Percentiles rank a stretch among this genome's conserved stretches.
These are phyloP conservation scores for Panaeolus cyanescens DNA, from an alignment of 768 basidiomycete species.

Conservation along the genomic window DNA sequence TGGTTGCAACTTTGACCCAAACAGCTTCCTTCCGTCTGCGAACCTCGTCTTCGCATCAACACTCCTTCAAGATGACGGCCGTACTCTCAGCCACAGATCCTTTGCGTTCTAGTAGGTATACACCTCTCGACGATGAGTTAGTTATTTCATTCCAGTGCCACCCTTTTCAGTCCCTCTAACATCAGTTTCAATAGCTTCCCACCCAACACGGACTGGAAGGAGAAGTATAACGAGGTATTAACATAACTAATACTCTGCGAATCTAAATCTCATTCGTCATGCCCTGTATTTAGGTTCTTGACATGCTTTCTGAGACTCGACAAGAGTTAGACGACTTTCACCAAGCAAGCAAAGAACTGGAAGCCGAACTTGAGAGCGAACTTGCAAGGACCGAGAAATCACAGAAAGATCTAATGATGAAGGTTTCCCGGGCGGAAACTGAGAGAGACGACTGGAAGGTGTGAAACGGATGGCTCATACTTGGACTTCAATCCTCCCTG, in stretches of 20 bases:
- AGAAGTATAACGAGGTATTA: constrained; percentile 72
- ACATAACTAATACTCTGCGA: neutral
- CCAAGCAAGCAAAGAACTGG: constrained; percentile 85
- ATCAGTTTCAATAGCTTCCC: constrained; percentile 48
- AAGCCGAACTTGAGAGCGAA: constrained; percentile 92
- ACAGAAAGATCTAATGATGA: constrained; percentile 77
- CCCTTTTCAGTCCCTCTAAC: constrained; percentile 18
- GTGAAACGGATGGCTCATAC: constrained; percentile 19
- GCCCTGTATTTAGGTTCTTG: constrained; percentile 50
- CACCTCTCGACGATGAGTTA: constrained; percentile 71
- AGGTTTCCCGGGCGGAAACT: constrained; percentile 65
- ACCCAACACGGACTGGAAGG: constrained; percentile 67
- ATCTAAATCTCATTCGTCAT: constrained; percentile 5
- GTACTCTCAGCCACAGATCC: constrained; percentile 63
- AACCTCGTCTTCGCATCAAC: constrained; percentile 18
- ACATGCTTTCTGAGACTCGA: constrained; percentile 83
- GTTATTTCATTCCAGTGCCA: constrained; percentile 10
- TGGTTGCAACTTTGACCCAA: constrained; percentile 21
- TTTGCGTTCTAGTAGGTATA: constrained; percentile 58
- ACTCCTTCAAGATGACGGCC: constrained; percentile 52
- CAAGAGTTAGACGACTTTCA: constrained; percentile 88
- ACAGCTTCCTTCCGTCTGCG: constrained; percentile 20
- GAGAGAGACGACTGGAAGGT: constrained; percentile 97
- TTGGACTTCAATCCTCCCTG: constrained; percentile 2
- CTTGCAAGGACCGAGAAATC: constrained; percentile 85